Evolutionary conservation across 129 eudicot genomes (phyloP).

Genomic region (Deinandra increscens): DNA sequence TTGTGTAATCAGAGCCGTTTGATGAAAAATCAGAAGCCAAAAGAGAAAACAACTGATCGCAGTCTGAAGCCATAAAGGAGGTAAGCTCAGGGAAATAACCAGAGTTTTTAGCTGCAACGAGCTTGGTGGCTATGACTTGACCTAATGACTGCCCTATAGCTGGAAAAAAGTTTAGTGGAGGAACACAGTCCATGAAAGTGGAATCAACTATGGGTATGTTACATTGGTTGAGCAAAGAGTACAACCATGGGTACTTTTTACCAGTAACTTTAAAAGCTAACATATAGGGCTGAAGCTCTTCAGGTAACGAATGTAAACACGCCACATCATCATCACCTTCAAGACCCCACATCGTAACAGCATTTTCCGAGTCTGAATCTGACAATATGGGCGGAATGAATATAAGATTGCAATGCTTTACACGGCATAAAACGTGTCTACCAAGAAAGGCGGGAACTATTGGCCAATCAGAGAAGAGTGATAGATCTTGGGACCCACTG

Average conservation of each 20-base stretch:
- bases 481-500: slow-evolving; percentile 64
- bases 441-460: slow-evolving; percentile 97
- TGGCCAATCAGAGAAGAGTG: slow-evolving; percentile 96
- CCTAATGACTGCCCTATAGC: slow-evolving; percentile 61
- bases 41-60: slow-evolving; percentile 64
- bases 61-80: slow-evolving; percentile 53
- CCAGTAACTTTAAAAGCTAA: slow-evolving; percentile 46
- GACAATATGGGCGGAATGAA: slow-evolving; percentile 63
- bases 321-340: slow-evolving; percentile 37
- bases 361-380: slow-evolving; percentile 32
- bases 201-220: slow-evolving; percentile 78
- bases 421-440: slow-evolving; percentile 89
- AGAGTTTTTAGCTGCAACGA: slow-evolving; percentile 77
- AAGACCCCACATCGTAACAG: slow-evolving; percentile 30
- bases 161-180: slow-evolving; percentile 58
- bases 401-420: slow-evolving; percentile 75
- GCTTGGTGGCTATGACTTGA: slow-evolving; percentile 72
- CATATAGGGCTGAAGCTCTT: slow-evolving; percentile 38
- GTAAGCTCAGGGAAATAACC: slow-evolving; percentile 82
- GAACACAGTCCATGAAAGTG: slow-evolving; percentile 82
- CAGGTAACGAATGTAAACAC: slow-evolving; percentile 45
- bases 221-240: slow-evolving; percentile 79
- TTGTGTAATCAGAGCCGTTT: slow-evolving; percentile 55
- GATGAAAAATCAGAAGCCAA: slow-evolving; percentile 77
- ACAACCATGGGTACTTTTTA: slow-evolving; percentile 76